These are phyloP conservation scores for Entonaema liquescens DNA, from an alignment of 495 filamentous ascomycete genomes.

Conservation along the genomic window DNA sequence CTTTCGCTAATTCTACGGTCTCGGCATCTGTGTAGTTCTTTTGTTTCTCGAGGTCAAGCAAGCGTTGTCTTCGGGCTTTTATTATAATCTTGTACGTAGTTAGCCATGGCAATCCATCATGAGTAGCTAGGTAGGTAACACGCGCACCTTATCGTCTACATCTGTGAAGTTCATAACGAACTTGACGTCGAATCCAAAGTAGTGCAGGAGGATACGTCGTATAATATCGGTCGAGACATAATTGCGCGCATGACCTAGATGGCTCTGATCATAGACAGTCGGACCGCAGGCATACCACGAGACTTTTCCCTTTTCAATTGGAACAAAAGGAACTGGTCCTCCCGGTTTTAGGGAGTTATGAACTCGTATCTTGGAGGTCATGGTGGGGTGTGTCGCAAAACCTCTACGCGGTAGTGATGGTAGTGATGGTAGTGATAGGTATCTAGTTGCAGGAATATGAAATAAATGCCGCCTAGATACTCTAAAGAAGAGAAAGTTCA, in stretches of 20 bases:
- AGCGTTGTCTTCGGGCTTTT: constrained; percentile 77
- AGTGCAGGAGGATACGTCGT: constrained; percentile 82
- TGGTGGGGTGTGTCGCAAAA: constrained; percentile 46
- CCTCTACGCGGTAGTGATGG: constrained; percentile 38
- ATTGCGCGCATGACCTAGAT: constrained; percentile 91
- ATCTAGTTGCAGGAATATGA: constrained; percentile 19
- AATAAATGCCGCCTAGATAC: constrained; percentile 25
- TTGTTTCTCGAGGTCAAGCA: constrained; percentile 68
- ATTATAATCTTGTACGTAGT: constrained; percentile 76
- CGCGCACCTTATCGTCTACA: constrained; percentile 81
- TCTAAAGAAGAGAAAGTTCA: constrained; percentile 41
- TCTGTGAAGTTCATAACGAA: constrained; percentile 98
- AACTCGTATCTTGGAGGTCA: constrained; percentile 63
- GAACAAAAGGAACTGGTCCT: constrained; percentile 77
- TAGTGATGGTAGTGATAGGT: too few species aligned
- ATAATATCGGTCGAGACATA: constrained; percentile 96
- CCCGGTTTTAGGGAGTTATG: constrained; percentile 81
- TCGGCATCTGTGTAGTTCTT: constrained; percentile 55
- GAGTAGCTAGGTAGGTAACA: background rate
- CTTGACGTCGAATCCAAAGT: constrained; percentile 84
- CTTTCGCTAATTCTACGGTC: constrained; percentile 61
- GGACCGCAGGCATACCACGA: constrained; percentile 93
- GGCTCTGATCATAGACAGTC: constrained; percentile 90
- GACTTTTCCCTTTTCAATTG: constrained; percentile 75
- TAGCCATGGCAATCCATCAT: constrained; percentile 53